Base-by-base conservation (phyloP, 495 filamentous ascomycete species). In the Copromyces sp. region DNA sequence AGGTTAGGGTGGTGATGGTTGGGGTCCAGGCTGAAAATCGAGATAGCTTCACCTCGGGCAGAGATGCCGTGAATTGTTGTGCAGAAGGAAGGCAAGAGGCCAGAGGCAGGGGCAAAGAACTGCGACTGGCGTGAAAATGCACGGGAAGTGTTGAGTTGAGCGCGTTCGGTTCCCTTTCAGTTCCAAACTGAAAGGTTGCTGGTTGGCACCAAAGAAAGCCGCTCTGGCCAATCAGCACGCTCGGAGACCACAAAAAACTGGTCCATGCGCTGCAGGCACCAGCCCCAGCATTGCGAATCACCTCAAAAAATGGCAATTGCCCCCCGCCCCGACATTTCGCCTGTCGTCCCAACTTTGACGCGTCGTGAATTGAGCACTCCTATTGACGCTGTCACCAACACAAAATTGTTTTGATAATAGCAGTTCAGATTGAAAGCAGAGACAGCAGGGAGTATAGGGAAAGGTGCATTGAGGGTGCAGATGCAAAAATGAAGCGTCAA, bases 221-320 rank as follows among this genome's bases (percentile, higher is more conserved):
- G 11, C 29, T 16, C 7, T 35, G 29, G 3, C 53, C 53, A 65
- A 65, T 65, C 53, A 65, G 29, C 29, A 35, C 29, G 53, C 53
- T 7, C 29, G 2, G 14, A 65, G 53, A 65, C 53, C 53, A 65
- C 53, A 65, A 65, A 24, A 65, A 65, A 37, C 12, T 73, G 75
- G 75, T 39, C 70, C 74, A 45, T 69, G 74, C 75, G 70, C 69
- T 72, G 75, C 75, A 80, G 79, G 79, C 79, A 80, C 70, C 79
- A 79, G 74, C 73, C 74, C 73, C 70, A 16, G 42, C 69, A 68
- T 76, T 72, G 74, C 73, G 75, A 79, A 80, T 74, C 78, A 80
- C 76, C 72, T 77, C 78, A 75, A 72, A 75, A 79, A 79, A 73
- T 69, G 69, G 69, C 72, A 65, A 65, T 16, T 32, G 12, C 29